Percentiles rank a stretch among this genome's conserved stretches.
phyloP scores from a whole-genome alignment of 352 stramenopile genomes.

The Hyaloperonospora arabidopsidis region DNA sequence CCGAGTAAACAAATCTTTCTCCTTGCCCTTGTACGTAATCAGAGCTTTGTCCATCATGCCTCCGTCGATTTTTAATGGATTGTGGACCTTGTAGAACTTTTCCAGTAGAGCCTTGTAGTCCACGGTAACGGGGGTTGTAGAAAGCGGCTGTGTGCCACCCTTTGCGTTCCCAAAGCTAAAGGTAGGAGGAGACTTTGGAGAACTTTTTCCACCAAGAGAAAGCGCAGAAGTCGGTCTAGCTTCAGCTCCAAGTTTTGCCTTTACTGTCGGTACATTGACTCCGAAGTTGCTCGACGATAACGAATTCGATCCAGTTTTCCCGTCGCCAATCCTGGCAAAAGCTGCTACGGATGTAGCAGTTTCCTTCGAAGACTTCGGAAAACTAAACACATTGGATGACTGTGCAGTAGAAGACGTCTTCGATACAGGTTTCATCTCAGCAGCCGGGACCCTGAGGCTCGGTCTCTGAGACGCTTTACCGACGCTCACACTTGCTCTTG shows the following conservation, averaged over 20 bases:
- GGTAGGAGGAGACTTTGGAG: conserved; percentile 11
- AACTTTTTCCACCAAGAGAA: conserved; percentile 27
- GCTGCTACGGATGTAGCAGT: conserved; percentile 5
- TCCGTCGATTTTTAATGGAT: conserved; percentile 35
- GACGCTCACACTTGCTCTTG: conserved; percentile 28
- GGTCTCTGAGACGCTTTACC: conserved; percentile 37
- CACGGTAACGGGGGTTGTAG: conserved; percentile 9
- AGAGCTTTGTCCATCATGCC: conserved; percentile 47
- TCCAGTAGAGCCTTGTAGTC: conserved; percentile 47
- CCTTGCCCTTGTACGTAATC: conserved; percentile 42
- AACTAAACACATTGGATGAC: conserved; percentile 22
- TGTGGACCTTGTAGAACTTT: conserved; percentile 64
- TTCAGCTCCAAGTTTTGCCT: conserved; percentile 14
- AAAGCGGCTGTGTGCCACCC: conserved; percentile 5
- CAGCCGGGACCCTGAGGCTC: conserved; percentile 21
- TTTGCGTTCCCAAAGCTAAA: conserved; percentile 23
- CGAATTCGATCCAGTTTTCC: conserved; percentile 2
- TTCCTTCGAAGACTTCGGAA: conserved; percentile 19
- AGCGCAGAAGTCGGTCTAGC: conserved; percentile 14
- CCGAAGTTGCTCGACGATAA: conserved; percentile 14
- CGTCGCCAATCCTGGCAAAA: conserved; percentile 8
- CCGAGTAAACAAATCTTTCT: conserved; percentile 50
- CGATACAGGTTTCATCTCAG: conserved; percentile 12
- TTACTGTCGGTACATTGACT: conserved; percentile 22
- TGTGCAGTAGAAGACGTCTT: conserved; percentile 4